A percentile compares a stretch with the other conserved stretches of the same genome.
These are phyloP conservation scores for Lipomyces mesembrius DNA, from an alignment of 805 yeast genomes.

Conservation along the genomic window DNA sequence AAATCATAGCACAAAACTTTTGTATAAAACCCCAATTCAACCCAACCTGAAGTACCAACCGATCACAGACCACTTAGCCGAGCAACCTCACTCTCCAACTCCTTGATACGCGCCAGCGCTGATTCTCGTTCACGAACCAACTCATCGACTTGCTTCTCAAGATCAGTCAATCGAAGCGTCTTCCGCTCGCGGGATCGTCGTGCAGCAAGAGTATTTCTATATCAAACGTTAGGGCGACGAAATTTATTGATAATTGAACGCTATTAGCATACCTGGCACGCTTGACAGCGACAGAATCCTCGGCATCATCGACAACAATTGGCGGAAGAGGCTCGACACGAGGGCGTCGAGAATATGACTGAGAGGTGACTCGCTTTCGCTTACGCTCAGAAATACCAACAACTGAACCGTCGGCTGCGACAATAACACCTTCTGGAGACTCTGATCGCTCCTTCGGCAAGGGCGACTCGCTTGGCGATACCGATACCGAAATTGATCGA, in stretches of 20 bases:
- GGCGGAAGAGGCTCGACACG: constrained; percentile 64
- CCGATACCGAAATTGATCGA: constrained; percentile 2
- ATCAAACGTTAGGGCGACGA: too few species aligned
- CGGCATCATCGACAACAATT: constrained; percentile 55
- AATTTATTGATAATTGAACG: too few species aligned
- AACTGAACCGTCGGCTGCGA: constrained; percentile 33
- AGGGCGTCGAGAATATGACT: constrained; percentile 38
- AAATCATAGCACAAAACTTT: constrained; percentile 2
- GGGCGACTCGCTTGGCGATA: constrained; percentile 4
- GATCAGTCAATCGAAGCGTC: constrained; percentile 81
- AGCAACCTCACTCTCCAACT: constrained; percentile 29
- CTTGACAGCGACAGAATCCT: constrained; percentile 75
- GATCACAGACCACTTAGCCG: constrained; percentile 15
- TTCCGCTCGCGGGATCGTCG: constrained; percentile 93
- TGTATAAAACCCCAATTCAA: not conserved
- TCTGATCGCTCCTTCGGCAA: constrained; percentile 10
- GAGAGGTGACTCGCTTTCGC: constrained; percentile 35
- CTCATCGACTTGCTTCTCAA: constrained; percentile 75
- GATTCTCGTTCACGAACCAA: constrained; percentile 44
- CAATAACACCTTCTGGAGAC: constrained; percentile 33
- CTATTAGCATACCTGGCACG: constrained; percentile 57
- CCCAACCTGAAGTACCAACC: not conserved
- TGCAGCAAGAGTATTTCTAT: constrained; percentile 88
- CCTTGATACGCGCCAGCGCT: constrained; percentile 21
- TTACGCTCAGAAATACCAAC: constrained; percentile 36